Base-by-base conservation (phyloP, 345 rosid species). In the Moricandia moricandioides region DNA sequence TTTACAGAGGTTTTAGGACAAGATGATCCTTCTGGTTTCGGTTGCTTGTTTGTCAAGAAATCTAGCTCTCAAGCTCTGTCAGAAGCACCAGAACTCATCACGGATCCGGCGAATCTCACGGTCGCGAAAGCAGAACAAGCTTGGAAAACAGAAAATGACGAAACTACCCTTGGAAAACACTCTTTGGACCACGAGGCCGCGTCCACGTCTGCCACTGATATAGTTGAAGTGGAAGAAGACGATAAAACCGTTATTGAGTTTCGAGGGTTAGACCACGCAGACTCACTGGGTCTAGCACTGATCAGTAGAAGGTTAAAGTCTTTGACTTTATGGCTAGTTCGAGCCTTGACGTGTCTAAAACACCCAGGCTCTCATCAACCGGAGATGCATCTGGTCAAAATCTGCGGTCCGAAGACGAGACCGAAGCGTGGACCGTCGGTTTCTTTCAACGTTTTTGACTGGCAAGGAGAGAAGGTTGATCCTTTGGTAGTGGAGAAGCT, bases 391-490 rank as follows among this genome's bases (percentile, higher is more conserved):
- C 72, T 82, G 0, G 85, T 94, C 3, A 87, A 74, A 80, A 84
- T 94, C 72, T 90, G 85, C 37, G 98, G 98, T 10, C 96, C 96
- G 2, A 85, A 79, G 56, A 77, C 86, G 17, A 82, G 21, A 64
- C 75, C 70, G 33, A 82, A 78, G 6, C 77, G 91, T 54, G 95
- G 89, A 34, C 89, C 89, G 6, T 86, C 86, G 0, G 29, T 90
- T 18, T 89, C 96, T 52, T 94, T 94, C 76, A 91, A 91, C 58
- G 52, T 94, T 5, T 88, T 88, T 14, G 93, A 94, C 26, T 94
- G 97, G 98, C 91, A 90, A 80, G 96, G 90, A 4, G 86, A 86
- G 39, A 94, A 77, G 79, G 79, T 94, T 0, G 84, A 89, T 37
- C 93, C 98, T 6, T 63, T 21, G 35, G 56, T 90, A 10, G 91